Conservation (phyloP, 495 filamentous ascomycete genomes). For the Aspergillus affinis region DNA sequence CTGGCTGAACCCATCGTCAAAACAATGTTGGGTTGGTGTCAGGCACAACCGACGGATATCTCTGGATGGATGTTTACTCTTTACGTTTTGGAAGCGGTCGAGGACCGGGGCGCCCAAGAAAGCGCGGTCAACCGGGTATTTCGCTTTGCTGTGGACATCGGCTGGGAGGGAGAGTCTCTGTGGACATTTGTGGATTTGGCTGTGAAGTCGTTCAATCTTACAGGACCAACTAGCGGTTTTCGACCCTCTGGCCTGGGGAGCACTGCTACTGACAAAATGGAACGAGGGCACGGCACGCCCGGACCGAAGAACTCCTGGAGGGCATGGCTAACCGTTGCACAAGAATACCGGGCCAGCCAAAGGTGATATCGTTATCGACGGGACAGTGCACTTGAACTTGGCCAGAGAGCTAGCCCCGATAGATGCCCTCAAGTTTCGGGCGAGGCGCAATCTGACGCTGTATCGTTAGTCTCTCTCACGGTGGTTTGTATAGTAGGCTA, state of each 20-base stretch:
- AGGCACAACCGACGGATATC: constrained; percentile 67
- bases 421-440: background rate
- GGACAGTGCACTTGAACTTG: too few species aligned
- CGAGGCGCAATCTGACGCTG: background rate
- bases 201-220: constrained; percentile 24
- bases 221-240: constrained; percentile 9
- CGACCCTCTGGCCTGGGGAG: background rate
- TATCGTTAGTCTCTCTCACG: background rate
- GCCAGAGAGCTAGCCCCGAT: background rate
- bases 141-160: constrained; percentile 38
- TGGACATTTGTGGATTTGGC: constrained; percentile 45
- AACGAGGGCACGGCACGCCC: too few species aligned
- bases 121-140: constrained; percentile 27
- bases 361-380: background rate
- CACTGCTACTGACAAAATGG: background rate
- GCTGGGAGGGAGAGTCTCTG: constrained; percentile 47
- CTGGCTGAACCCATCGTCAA: constrained; percentile 27
- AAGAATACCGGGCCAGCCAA: constrained; percentile 24
- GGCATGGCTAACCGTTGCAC: constrained; percentile 29
- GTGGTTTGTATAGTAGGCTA: background rate
- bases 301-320: constrained; percentile 24
- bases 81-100: constrained; percentile 45
- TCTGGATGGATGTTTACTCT: constrained; percentile 72
- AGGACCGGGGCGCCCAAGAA: constrained; percentile 12
- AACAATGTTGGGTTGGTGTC: constrained; percentile 53